phyloP scores from a whole-genome alignment of 2,329 filamentous ascomycete genomes.

The Fusarium redolens region DNA sequence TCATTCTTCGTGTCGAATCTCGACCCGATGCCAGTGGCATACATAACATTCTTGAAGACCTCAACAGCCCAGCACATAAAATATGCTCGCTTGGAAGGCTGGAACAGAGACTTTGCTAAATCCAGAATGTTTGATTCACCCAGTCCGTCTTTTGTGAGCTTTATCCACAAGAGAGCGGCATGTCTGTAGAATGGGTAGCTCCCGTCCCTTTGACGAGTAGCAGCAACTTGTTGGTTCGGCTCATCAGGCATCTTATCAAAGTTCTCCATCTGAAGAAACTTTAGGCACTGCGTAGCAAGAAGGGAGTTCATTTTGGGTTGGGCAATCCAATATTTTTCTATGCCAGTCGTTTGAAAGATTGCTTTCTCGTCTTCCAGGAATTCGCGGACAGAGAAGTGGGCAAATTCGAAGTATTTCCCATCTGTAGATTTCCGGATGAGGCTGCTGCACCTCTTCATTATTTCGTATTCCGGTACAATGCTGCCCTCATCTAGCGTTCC shows the following conservation, averaged over 20 bases:
- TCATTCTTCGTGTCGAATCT: not conserved
- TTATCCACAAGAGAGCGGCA: not conserved
- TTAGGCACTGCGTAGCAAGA: constrained; percentile 3
- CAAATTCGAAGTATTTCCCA: constrained; percentile 3
- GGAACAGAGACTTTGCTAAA: not conserved
- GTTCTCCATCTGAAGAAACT: constrained; percentile 18
- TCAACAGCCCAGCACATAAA: constrained; percentile 13
- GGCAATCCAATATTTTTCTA: not conserved
- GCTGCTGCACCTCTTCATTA: constrained; percentile 11
- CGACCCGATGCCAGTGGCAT: not conserved
- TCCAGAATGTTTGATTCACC: accelerated
- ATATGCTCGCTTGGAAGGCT: not conserved
- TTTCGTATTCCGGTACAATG: constrained; percentile 5
- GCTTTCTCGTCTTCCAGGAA: constrained; percentile 3
- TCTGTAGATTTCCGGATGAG: constrained; percentile 3
- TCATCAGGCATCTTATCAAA: not conserved
- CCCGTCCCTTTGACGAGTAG: accelerated
- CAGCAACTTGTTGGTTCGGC: not conserved
- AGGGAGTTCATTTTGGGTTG: accelerated
- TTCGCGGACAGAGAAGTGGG: constrained; percentile 32
- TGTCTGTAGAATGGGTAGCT: constrained; percentile 5
- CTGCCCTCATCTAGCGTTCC: not conserved
- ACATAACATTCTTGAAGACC: not conserved
- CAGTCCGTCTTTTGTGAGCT: not conserved
- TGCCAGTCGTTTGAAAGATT: accelerated